Conservation (phyloP, 495 filamentous ascomycete species). For the Podospora appendiculata region DNA sequence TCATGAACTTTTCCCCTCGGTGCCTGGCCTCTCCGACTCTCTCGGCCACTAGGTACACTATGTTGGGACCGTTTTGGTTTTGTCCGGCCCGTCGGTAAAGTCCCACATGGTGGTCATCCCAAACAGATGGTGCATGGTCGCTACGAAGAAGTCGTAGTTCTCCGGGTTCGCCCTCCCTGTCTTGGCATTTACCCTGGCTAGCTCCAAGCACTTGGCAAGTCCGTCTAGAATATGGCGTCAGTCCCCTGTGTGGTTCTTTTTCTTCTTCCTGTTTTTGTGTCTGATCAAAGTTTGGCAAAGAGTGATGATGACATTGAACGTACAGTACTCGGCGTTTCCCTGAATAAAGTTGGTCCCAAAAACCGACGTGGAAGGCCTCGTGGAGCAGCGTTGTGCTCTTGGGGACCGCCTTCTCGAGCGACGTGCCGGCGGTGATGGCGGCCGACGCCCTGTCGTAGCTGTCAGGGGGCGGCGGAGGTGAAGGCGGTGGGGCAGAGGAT, state of each 20-base stretch:
- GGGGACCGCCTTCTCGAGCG: background rate
- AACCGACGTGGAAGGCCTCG: background rate
- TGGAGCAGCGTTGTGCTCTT: slow-evolving; percentile 5
- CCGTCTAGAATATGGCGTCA: background rate
- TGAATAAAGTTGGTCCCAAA: background rate
- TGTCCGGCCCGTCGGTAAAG: no score
- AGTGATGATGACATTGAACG: background rate
- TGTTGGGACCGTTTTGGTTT: no score
- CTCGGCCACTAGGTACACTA: no score
- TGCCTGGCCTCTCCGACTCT: no score
- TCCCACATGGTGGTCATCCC: background rate
- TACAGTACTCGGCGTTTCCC: background rate
- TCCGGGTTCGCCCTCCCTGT: slow-evolving; percentile 1
- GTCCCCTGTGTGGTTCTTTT: no score
- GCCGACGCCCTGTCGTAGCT: background rate
- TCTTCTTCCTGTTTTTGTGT: no score
- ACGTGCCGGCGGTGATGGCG: background rate
- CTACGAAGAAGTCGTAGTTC: slow-evolving; percentile 8
- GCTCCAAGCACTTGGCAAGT: background rate
- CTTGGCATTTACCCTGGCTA: background rate
- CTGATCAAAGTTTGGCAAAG: no score
- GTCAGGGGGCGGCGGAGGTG: background rate
- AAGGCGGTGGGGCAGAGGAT: background rate
- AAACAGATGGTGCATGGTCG: slow-evolving; percentile 5
- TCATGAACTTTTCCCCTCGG: no score